Evolutionary conservation across 768 basidiomycete species (phyloP).

Genomic region (Boletus patriciae): DNA sequence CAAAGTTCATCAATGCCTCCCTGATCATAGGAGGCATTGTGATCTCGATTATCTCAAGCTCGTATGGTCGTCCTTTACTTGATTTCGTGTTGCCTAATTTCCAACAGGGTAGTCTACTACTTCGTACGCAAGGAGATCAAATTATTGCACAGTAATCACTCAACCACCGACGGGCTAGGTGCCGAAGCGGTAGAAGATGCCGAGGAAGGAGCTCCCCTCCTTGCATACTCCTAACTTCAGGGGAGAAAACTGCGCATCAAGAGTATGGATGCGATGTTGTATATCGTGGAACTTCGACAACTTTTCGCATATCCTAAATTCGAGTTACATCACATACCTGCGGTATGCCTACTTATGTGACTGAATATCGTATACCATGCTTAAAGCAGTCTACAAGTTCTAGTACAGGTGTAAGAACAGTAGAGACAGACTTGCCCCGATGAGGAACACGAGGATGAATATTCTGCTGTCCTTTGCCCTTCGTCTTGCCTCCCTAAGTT

Average conservation of each 20-base stretch:
- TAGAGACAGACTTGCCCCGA: constrained; percentile 88
- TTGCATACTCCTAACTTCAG: constrained; percentile 3
- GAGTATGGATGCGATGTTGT: not conserved
- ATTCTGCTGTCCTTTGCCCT: constrained; percentile 84
- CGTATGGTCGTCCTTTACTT: constrained; percentile 45
- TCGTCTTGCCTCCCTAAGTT: constrained; percentile 86
- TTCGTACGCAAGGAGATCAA: constrained; percentile 62
- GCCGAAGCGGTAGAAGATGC: constrained; percentile 60
- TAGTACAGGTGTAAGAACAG: constrained; percentile 93
- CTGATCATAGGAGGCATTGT: constrained; percentile 61
- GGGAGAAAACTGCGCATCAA: not conserved
- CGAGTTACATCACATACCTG: not conserved
- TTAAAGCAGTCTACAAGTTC: constrained; percentile 13
- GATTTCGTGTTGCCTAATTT: constrained; percentile 14
- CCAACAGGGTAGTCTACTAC: constrained; percentile 60
- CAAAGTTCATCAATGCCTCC: constrained; percentile 62
- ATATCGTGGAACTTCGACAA: not conserved
- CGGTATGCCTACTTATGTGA: not conserved
- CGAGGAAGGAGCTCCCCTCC: constrained; percentile 60
- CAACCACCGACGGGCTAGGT: constrained; percentile 53
- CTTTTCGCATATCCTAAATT: not conserved
- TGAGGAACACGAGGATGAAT: constrained; percentile 87
- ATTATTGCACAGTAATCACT: constrained; percentile 47
- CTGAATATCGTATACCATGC: constrained; percentile 5
- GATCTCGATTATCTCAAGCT: constrained; percentile 61